Percentiles rank a stretch among this genome's conserved stretches.
These are phyloP conservation scores for Anthoceros angustus DNA, from an alignment of 225 moss, liverwort and hornwort species.

Conservation along the genomic window DNA sequence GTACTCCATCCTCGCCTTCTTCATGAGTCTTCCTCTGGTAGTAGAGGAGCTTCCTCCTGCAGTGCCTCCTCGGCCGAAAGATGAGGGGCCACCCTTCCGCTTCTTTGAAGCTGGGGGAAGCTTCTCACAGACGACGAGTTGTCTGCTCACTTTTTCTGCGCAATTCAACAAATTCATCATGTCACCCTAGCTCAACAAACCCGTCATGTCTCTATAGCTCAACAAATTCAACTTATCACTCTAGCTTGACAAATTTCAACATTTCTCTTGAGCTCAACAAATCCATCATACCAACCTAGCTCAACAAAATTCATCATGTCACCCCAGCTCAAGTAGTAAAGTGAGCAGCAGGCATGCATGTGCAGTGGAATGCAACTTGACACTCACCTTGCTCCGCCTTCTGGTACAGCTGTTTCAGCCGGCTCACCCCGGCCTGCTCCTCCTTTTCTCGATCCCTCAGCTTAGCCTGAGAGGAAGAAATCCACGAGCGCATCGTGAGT, in stretches of 20 bases:
- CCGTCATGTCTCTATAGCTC: no score
- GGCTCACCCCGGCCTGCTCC: slow-evolving; percentile 57
- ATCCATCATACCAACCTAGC: no score
- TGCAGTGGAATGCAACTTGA: neutral
- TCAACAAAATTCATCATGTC: no score
- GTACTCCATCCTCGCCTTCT: slow-evolving; percentile 68
- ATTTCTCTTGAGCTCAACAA: no score
- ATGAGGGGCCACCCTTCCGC: slow-evolving; percentile 20
- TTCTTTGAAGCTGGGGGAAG: slow-evolving; percentile 61
- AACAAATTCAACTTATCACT: no score
- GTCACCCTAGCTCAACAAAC: no score
- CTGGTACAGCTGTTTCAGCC: slow-evolving; percentile 63
- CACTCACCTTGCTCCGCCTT: slow-evolving; percentile 54
- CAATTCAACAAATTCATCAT: neutral
- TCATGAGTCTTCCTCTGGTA: slow-evolving; percentile 65
- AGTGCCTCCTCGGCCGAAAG: slow-evolving; percentile 11
- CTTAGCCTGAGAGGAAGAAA: slow-evolving; percentile 42
- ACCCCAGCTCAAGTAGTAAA: no score
- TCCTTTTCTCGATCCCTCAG: slow-evolving; percentile 70
- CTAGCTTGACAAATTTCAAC: no score
- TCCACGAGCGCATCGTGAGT: neutral
- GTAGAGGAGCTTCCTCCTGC: slow-evolving; percentile 12
- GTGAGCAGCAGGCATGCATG: no score
- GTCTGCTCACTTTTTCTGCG: slow-evolving; percentile 69
- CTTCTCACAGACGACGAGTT: slow-evolving; percentile 56